These are phyloP conservation scores for Podospora tetraspora DNA, from an alignment of 495 filamentous ascomycete species.

Conservation along the genomic window DNA sequence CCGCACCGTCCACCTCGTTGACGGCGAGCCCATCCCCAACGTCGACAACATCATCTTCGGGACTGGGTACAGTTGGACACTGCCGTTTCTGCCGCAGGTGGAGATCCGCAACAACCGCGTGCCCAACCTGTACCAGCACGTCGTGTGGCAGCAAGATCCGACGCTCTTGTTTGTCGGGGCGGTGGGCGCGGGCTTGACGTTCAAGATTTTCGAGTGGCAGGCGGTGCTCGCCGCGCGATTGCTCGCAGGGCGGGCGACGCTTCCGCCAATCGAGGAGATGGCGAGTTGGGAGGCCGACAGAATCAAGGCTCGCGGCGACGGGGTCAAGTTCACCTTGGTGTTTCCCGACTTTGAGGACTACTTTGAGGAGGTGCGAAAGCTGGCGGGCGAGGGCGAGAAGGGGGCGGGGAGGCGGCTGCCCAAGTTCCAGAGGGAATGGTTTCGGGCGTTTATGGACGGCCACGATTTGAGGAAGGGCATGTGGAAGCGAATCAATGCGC, in stretches of 20 bases:
- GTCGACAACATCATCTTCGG: constrained; percentile 56
- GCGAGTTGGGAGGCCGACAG: constrained; percentile 49
- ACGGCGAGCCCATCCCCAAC: constrained; percentile 42
- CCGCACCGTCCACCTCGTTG: constrained; percentile 43
- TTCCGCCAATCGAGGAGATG: constrained; percentile 42
- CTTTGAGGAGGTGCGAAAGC: constrained; percentile 44
- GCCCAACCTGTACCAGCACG: constrained; percentile 52
- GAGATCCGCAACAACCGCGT: constrained; percentile 49
- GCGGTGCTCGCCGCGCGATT: constrained; percentile 35
- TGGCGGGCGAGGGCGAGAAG: constrained; percentile 44
- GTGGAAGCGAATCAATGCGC: constrained; percentile 42
- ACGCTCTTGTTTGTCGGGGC: constrained; percentile 33
- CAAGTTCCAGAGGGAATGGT: constrained; percentile 44
- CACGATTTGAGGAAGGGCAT: constrained; percentile 46
- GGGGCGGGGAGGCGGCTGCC: constrained; percentile 42
- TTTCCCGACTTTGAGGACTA: constrained; percentile 52
- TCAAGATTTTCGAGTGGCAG: constrained; percentile 44
- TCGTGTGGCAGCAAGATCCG: constrained; percentile 47
- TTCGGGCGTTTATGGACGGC: constrained; percentile 44
- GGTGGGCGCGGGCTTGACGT: constrained; percentile 29
- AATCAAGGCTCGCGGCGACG: constrained; percentile 46
- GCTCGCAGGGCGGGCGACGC: constrained; percentile 33
- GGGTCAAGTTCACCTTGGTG: constrained; percentile 43
- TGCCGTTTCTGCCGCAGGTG: constrained; percentile 50
- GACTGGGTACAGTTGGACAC: constrained; percentile 52